Base-by-base conservation (phyloP, 2,329 filamentous ascomycete genomes). In the Aspergillus hiratsukae region DNA sequence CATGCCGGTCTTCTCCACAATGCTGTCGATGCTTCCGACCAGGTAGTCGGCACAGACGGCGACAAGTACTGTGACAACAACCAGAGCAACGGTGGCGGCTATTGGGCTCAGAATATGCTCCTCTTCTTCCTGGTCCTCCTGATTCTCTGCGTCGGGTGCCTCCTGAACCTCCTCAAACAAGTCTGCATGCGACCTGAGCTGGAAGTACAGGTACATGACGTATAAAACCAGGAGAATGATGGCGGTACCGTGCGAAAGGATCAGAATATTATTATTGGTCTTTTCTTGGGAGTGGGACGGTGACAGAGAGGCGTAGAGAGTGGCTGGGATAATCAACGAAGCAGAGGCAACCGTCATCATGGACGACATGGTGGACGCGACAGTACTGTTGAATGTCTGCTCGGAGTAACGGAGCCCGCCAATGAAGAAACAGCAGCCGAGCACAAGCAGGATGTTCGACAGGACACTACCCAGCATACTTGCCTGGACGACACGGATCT, bases 391-490 rank as follows among this genome's bases (percentile, higher is more conserved):
- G 71, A 81, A 81, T 3, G 68, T 76, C 69, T 93, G 89, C 71
- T 93, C 87, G 48, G 81, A 81, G 75, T 86, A 85, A 60, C 81
- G 80, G 58, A 91, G 76, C 31, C 89, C 89, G 54, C 89, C 89
- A 54, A 89, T 82, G 62, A 91, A 79, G 77, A 91, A 91, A 74
- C 88, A 91, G 81, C 89, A 90, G 65, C 88, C 88, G 70, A 91
- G 82, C 49, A 91, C 93, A 23, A 97, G 84, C 7, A 97, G 82
- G 62, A 97, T 87, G 75, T 97, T 97, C 62, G 93, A 97, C 41
- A 97, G 81, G 65, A 97, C 96, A 68, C 90, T 95, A 49, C 94
- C 93, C 35, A 97, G 86, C 92, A 97, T 97, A 61, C 91, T 96
- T 21, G 93, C 89, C 77, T 97, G 94, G n/a, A 97, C 93, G 62